A percentile compares a stretch with the other conserved stretches of the same genome.
phyloP scores from a whole-genome alignment of 345 rosid species.

The Sonneratia caseolaris region DNA sequence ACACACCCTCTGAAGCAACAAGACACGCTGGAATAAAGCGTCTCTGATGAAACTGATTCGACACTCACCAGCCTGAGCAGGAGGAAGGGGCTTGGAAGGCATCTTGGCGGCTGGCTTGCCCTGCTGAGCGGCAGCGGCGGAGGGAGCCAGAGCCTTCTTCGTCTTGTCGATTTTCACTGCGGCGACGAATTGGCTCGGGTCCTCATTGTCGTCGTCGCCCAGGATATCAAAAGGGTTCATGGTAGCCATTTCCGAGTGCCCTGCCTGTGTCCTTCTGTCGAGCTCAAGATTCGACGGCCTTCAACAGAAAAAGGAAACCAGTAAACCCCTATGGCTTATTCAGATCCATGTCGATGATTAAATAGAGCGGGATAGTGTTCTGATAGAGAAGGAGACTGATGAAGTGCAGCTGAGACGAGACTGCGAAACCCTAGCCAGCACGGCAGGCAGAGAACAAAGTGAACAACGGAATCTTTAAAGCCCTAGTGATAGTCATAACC shows the following conservation, averaged over 20 bases:
- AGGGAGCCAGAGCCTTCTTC: slow-evolving; percentile 34
- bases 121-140: slow-evolving; percentile 20
- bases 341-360: slow-evolving; percentile 26
- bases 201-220: slow-evolving; percentile 74
- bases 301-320: slow-evolving; percentile 14
- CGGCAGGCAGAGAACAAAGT: slow-evolving; percentile 29
- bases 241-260: slow-evolving; percentile 34
- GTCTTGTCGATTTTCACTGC: slow-evolving; percentile 49
- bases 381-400: neutral
- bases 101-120: slow-evolving; percentile 52
- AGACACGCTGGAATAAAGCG: too few species aligned
- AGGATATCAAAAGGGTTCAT: slow-evolving; percentile 82
- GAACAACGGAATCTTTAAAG: slow-evolving; percentile 32
- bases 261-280: neutral
- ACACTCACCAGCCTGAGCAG: slow-evolving; percentile 69
- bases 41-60: neutral
- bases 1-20: neutral
- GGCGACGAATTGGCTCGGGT: slow-evolving; percentile 50
- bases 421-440: slow-evolving; percentile 38
- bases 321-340: slow-evolving; percentile 14
- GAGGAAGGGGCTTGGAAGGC: slow-evolving; percentile 71
- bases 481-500: slow-evolving; percentile 20
- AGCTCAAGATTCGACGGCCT: neutral
- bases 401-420: neutral
- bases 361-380: neutral